Percentiles rank a stretch among this genome's conserved stretches.
phyloP scores from a whole-genome alignment of 2,329 filamentous ascomycete genomes.

The Colletotrichum liaoningense region DNA sequence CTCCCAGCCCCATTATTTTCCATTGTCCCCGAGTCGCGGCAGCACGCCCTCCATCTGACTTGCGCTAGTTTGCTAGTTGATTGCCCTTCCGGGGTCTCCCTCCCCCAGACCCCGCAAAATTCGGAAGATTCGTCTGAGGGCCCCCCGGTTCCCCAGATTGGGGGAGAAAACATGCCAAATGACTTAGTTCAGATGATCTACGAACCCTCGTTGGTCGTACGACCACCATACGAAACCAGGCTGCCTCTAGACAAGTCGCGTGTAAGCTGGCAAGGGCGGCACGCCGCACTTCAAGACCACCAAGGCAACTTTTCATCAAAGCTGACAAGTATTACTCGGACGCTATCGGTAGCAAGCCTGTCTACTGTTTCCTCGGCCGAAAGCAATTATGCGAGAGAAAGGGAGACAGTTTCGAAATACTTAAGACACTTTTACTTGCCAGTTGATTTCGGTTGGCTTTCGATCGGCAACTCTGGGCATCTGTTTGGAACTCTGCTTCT shows the following conservation, averaged over 20 bases:
- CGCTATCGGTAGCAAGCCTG: too few relatives aligned
- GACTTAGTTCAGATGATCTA: neutral
- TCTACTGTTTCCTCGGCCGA: neutral
- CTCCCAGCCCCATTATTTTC: neutral
- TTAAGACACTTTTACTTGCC: neutral
- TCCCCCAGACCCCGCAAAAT: constrained; percentile 29
- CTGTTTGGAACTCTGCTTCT: neutral
- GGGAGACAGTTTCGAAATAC: neutral
- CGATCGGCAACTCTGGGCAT: neutral
- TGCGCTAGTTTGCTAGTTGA: neutral
- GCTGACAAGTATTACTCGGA: too few relatives aligned
- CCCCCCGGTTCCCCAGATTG: constrained; percentile 28
- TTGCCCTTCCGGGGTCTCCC: neutral
- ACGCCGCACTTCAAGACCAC: too few relatives aligned
- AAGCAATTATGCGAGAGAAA: neutral
- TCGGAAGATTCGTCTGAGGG: constrained; percentile 16
- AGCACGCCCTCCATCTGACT: neutral
- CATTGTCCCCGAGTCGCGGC: neutral
- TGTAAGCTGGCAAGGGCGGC: too few relatives aligned
- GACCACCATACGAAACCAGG: constrained; percentile 9
- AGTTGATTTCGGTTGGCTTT: neutral
- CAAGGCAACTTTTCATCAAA: too few relatives aligned
- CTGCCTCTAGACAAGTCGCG: neutral
- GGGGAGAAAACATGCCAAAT: constrained; percentile 20
- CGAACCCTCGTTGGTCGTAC: constrained; percentile 7